Evolutionary conservation across 2,329 filamentous ascomycete genomes (phyloP), one percentile per base, ranked within the genome.

Genomic region (Venturia carpophila): DNA sequence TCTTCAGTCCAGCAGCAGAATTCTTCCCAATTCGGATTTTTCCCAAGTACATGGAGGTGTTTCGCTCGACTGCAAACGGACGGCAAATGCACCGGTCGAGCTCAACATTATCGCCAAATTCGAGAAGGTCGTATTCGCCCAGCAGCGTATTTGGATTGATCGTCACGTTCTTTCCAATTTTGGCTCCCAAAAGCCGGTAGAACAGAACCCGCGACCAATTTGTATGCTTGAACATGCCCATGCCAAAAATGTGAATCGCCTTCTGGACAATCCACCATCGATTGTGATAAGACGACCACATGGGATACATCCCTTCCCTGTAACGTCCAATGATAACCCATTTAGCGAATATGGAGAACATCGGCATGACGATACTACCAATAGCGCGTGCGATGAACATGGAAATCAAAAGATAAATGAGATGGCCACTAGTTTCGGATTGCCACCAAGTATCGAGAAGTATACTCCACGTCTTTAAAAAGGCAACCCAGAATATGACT

Each of bases 201-300:
- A 84, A 85, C 0, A 79, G 66, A 10, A 76, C 70, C 5, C 75
- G 71, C 0, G 76, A 77, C 42, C 68, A 73, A 60, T 81, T 77
- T 56, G 73, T 76, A 62, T 73, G 67, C 27, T 70, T 71, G 67
- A 82, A 83, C 41, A 79, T 66, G 0, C 82, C 82, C 65, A 75
- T 77, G 19, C 82, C 83, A 65, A 76, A 77, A 15, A 84, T 73
- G 43, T 77, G 75, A 3, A 82, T 74, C 24, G 79, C 78, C 73
- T 85, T 85, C 69, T 85, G 79, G 1, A 79, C 78, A 64, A 85
- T 68, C 83, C 83, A 85, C 83, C 83, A 85, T 10, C 81, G 76
- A 0, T 81, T 84, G 70, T 85, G 83, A 69, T 84, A 85, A 1
- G 70, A 67, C 1, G 82, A 82, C 83, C 83, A 85, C 83, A 85